phyloP scores from a whole-genome alignment of 805 yeast species.

The Starmerella sirachaensis region DNA sequence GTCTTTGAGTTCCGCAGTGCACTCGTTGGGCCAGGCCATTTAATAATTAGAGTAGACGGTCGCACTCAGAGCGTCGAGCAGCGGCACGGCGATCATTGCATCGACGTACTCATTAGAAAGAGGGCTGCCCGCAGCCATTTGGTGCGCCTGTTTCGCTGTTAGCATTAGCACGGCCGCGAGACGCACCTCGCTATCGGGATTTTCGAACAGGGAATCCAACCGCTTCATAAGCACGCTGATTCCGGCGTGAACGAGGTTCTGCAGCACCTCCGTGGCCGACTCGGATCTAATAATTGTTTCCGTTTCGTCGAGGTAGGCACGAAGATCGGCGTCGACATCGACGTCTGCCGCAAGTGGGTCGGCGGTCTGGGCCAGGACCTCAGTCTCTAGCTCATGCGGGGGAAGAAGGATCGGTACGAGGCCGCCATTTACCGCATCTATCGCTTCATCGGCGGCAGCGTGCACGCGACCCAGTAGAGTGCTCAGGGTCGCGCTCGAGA shows the following conservation, averaged over 20 bases:
- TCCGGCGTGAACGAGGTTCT: slow-evolving; percentile 34
- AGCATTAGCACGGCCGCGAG: slow-evolving; percentile 63
- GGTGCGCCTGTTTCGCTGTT: slow-evolving; percentile 51
- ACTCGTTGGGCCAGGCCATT: no score
- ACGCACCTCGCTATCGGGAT: slow-evolving; percentile 30
- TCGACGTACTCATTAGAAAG: slow-evolving; percentile 35
- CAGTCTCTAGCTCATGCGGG: slow-evolving; percentile 40
- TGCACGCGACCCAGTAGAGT: slow-evolving; percentile 28
- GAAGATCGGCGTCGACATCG: slow-evolving; percentile 22
- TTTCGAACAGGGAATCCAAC: slow-evolving; percentile 22
- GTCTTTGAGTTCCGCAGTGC: no score
- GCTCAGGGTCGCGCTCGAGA: slow-evolving; percentile 50
- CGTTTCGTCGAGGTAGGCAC: slow-evolving; percentile 35
- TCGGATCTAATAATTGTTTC: slow-evolving; percentile 34
- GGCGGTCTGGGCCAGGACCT: slow-evolving; percentile 38
- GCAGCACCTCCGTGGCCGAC: slow-evolving; percentile 30
- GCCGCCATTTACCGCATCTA: slow-evolving; percentile 4
- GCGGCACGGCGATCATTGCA: slow-evolving; percentile 42
- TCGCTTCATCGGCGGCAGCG: slow-evolving; percentile 1
- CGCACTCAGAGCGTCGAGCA: slow-evolving; percentile 79
- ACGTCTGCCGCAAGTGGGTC: slow-evolving; percentile 5
- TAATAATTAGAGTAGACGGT: slow-evolving; percentile 71
- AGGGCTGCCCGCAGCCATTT: slow-evolving; percentile 37
- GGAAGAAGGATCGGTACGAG: slow-evolving; percentile 42
- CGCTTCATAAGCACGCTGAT: slow-evolving; percentile 37